phyloP scores from a whole-genome alignment of 2,329 filamentous ascomycete species.

The Periconia sp. region DNA sequence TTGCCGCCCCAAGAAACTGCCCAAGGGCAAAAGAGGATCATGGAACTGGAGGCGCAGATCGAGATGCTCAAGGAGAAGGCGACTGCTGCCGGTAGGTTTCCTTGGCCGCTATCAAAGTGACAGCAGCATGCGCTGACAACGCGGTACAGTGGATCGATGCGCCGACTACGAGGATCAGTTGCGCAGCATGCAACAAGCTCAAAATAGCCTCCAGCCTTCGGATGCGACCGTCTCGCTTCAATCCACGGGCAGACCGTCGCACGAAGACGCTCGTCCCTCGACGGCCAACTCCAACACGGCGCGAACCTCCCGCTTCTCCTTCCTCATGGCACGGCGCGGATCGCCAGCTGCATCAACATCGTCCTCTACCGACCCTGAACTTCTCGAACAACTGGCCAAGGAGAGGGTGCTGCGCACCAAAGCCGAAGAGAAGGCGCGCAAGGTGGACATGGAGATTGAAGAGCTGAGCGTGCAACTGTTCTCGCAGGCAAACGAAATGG shows the following conservation, averaged over 20 bases:
- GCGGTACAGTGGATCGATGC: constrained; percentile 53
- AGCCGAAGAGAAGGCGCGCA: constrained; percentile 68
- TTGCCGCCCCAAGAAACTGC: constrained; percentile 16
- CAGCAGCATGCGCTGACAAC: constrained; percentile 10
- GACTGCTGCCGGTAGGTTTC: constrained; percentile 58
- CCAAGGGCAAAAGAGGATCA: constrained; percentile 27
- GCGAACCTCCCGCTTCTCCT: constrained; percentile 47
- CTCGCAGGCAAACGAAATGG: constrained; percentile 86
- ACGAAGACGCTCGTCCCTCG: constrained; percentile 31
- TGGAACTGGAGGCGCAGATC: constrained; percentile 71
- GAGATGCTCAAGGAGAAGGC: constrained; percentile 71
- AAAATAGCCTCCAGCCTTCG: constrained; percentile 19
- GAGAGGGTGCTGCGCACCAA: constrained; percentile 68
- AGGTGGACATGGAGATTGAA: constrained; percentile 73
- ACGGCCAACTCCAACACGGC: constrained; percentile 29
- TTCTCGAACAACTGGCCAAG: constrained; percentile 65
- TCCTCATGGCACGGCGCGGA: constrained; percentile 43
- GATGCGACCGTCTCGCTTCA: constrained; percentile 23
- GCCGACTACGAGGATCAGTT: constrained; percentile 83
- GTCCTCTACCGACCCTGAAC: constrained; percentile 45
- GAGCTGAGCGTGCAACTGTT: constrained; percentile 76
- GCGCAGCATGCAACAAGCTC: constrained; percentile 49
- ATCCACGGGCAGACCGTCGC: constrained; percentile 18
- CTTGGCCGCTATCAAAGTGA: not conserved
- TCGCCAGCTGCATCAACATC: constrained; percentile 32